A percentile compares a stretch with the other conserved stretches of the same genome.
Evolutionary conservation across 2,329 filamentous ascomycete species (phyloP).

Genomic region (Pseudocercospora cruenta): DNA sequence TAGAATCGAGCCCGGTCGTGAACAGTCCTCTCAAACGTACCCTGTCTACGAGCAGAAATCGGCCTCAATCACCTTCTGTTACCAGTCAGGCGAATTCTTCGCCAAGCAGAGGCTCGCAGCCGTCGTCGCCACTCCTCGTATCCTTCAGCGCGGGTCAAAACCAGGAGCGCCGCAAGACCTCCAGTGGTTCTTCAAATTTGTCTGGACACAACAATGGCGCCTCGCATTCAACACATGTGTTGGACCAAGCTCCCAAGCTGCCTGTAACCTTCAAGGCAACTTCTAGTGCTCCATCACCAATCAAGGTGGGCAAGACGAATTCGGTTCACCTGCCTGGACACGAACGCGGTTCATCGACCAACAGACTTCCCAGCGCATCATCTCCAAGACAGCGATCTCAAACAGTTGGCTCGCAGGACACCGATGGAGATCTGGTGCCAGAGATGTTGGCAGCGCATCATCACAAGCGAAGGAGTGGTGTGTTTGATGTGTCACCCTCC

Average conservation of each 20-base stretch:
- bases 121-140: slow-evolving; percentile 88
- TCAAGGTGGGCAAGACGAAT: slow-evolving; percentile 52
- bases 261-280: slow-evolving; percentile 54
- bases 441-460: slow-evolving; percentile 65
- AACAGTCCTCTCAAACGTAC: slow-evolving; percentile 80
- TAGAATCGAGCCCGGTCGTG: slow-evolving; percentile 85
- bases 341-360: slow-evolving; percentile 37
- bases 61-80: slow-evolving; percentile 84
- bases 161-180: slow-evolving; percentile 85
- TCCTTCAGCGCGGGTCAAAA: slow-evolving; percentile 88
- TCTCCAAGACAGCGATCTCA: slow-evolving; percentile 78
- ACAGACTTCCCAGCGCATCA: slow-evolving; percentile 40
- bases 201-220: slow-evolving; percentile 75
- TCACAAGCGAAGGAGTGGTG: slow-evolving; percentile 88
- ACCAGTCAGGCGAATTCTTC: slow-evolving; percentile 81
- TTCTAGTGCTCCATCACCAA: slow-evolving; percentile 59
- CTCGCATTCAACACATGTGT: slow-evolving; percentile 70
- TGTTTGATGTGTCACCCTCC: slow-evolving; percentile 94
- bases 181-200: slow-evolving; percentile 81
- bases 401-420: slow-evolving; percentile 81
- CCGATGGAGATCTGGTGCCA: slow-evolving; percentile 77
- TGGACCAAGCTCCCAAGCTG: slow-evolving; percentile 68
- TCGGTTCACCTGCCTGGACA: slow-evolving; percentile 55
- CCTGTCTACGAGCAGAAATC: slow-evolving; percentile 80
- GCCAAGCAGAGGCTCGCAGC: slow-evolving; percentile 81